Evolutionary conservation across 495 filamentous ascomycete genomes (phyloP), one percentile per base, ranked within the genome.

Genomic region (Geopyxis carbonaria): DNA sequence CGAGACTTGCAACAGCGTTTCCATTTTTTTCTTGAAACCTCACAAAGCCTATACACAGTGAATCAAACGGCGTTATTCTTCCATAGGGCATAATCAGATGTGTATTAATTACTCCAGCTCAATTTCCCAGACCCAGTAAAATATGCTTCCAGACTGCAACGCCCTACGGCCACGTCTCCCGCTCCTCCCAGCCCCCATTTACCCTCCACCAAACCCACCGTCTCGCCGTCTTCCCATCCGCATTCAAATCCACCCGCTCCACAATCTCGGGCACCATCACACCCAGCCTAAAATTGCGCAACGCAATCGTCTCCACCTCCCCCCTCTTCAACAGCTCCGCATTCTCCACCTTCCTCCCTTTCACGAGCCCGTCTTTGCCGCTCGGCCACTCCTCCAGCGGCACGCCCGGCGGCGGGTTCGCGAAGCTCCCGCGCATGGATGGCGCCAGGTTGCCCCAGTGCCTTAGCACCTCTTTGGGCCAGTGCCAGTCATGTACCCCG

Each of bases 381-480:
- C 65, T 65, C 11, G 58, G 58, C 53, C 44, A 2, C 16, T 38
- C 53, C 35, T 59, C 66, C 35, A 66, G 56, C 14, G 73, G 70
- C 20, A 55, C 61, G 0, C 86, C 87, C 1, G 89, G 81, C 16
- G 74, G 69, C 28, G 89, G 89, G 30, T 68, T 75, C 40, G 64
- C 68, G 55, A 92, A 93, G n/a, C 72, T 64, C 44, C 80, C 81
- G 51, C 80, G 61, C 71, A 85, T 77, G 4, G 65, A 57, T 10
- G 87, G 87, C 19, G 67, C 73, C 53, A 84, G 60, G 56, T 92
- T 92, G 10, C 78, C 84, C 67, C 93, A 94, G 61, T 87, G 81
- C 25, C 13, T 7, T 28, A 28, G 79, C 29, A 94, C 58, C 59
- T 92, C 82, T 45, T 64, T 76, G 24, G 61, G 63, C 73, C 79